phyloP scores from a whole-genome alignment of 805 yeast genomes.

The Starmerella vaccinii region DNA sequence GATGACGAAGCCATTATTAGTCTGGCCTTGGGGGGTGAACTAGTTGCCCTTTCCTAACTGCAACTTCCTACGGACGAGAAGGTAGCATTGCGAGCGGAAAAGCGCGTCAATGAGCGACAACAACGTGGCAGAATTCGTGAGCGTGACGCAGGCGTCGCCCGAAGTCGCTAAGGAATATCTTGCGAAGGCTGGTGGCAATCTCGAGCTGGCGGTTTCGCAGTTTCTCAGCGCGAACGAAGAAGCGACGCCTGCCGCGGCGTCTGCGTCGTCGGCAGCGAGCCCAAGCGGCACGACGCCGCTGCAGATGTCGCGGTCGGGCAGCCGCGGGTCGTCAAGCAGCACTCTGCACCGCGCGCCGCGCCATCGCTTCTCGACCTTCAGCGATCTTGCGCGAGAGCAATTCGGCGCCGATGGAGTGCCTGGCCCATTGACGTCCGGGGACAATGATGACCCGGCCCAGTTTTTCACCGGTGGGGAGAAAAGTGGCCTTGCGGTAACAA shows the following conservation, averaged over 20 bases:
- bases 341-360: conserved; percentile 11
- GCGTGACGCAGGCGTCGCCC: conserved; percentile 33
- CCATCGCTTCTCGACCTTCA: conserved; percentile 27
- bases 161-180: conserved; percentile 36
- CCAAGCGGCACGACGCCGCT: conserved; percentile 1
- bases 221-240: conserved; percentile 14
- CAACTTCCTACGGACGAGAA: background rate
- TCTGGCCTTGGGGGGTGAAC: background rate
- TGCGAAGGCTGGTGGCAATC: conserved; percentile 30
- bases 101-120: conserved; percentile 9
- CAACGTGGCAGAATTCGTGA: conserved; percentile 26
- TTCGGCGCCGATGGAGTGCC: conserved; percentile 1
- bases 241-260: background rate
- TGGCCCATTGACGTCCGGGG: background rate
- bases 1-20: background rate
- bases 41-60: background rate
- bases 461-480: conserved; percentile 56
- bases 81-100: background rate
- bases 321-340: conserved; percentile 5
- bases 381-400: conserved; percentile 24
- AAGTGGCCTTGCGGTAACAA: conserved; percentile 65
- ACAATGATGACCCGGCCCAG: conserved; percentile 34
- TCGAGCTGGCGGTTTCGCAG: conserved; percentile 22
- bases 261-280: conserved; percentile 3
- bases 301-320: conserved; percentile 2